Base-by-base conservation (phyloP, 2,329 filamentous ascomycete species). In the Phaeophleospora eucalypticola region DNA sequence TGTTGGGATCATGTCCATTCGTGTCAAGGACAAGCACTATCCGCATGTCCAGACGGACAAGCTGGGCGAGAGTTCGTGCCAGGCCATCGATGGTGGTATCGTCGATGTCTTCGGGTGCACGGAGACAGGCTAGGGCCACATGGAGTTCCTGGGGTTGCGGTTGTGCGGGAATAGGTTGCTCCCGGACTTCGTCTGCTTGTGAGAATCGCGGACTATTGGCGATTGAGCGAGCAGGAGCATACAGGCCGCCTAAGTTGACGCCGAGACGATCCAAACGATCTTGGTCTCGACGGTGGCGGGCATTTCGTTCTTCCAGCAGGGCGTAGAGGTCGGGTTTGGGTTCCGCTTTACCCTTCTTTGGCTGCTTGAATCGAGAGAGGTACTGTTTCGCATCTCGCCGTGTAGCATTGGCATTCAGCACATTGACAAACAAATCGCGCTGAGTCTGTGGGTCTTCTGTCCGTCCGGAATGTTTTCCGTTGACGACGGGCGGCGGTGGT, bases 351-450 rank as follows among this genome's bases (percentile, higher is more conserved):
- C 43, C 70, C 64, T 15, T 58, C 46, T 58, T 63, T 2, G 56
- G 48, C 15, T 53, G 35, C n/a, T 81, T 83, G 65, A 96, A 95
- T 51, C 89, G 90, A 58, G 93, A 86, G 14, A 98, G 77, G 64
- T 96, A 98, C 32, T 87, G 83, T 68, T 87, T 90, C 39, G 90
- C 89, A 71, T 98, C 93, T 59, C 93, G 83, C 68, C 90, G 95
- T 0, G 91, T 96, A 4, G 90, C 87, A 9, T 89, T 89, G 15
- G 90, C 89, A 61, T 87, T 88, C 24, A 98, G 75, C 3, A 97
- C 80, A 14, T 89, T 90, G 24, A 94, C 77, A 59, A 95, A 84
- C 60, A 95, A 86, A 63, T 95, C 88, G 18, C 65, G 58, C 38
- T 63, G 57, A 2, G 42, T 51, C n/a, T 50, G 47, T 4, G 52